Base-by-base conservation (phyloP, 1,284 basidiomycete genomes). In the Ustilago nuda region DNA sequence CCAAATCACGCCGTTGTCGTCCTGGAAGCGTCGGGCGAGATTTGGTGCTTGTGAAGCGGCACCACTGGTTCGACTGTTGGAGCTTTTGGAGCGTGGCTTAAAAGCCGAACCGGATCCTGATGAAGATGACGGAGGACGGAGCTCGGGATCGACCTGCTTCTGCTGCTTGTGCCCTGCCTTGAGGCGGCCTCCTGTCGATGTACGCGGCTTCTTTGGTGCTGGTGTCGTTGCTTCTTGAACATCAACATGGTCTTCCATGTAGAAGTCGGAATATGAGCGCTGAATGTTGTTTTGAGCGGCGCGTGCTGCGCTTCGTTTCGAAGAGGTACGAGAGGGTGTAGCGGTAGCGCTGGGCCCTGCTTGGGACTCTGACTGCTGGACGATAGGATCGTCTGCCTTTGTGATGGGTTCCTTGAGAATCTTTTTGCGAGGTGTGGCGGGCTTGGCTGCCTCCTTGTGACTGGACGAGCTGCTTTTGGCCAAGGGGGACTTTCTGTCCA, bases 271-370 rank as follows among this genome's bases (percentile, higher is more conserved):
- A 32, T 66, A 72, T 45, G 70, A 55, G 46, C 61, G 64, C 17
- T 66, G 59, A 7, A 72, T 72, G 48, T 19, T 66, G 35, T 54
- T 59, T 37, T 72, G 60, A 17, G 70, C 70, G 4, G 64, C 70
- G 23, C 56, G 56, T 12, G 70, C 64, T 27, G 70, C 70, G 19
- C 57, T 66, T 15, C 70, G 65, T 32, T 72, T 72, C 6, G 63
- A 66, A 7, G 58, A 46, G 46, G 45, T 41, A 35, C 64, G 56
- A 4, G 61, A 15, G 4, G 46, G 46, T 39, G 64, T 32, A 3
- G 23, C 23, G 13, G 48, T 13, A 15, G 54, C n/a, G 30, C n/a
- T 23, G 12, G 45, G 27, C 15, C 35, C 15, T 41, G 37, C 30
- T 12, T 58, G n/a, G 15, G 32, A 11, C 15, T 36, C 12, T 8